Percentiles rank a stretch among this genome's conserved stretches.
phyloP scores from a whole-genome alignment of 2,329 filamentous ascomycete species.

The Sclerotinia borealis region DNA sequence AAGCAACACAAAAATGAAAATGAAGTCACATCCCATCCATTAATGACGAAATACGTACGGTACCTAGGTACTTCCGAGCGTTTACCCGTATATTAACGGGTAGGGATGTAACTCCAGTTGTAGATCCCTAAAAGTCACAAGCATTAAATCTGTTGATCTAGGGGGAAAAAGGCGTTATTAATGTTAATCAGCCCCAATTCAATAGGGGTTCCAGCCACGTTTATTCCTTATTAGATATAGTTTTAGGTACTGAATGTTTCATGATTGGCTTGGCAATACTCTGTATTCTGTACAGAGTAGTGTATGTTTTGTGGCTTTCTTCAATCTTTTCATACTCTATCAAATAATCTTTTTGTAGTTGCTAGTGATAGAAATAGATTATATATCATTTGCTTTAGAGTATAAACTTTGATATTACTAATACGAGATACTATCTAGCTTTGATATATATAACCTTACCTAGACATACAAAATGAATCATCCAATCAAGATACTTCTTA shows the following conservation, averaged over 20 bases:
- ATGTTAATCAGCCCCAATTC: not conserved
- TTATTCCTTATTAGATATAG: not conserved
- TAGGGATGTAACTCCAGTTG: not conserved
- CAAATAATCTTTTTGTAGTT: not conserved
- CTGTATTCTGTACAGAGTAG: too few relatives aligned
- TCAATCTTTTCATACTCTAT: not conserved
- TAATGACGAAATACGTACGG: not conserved
- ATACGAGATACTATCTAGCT: too few relatives aligned
- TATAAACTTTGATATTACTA: not conserved
- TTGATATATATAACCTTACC: too few relatives aligned
- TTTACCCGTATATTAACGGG: not conserved
- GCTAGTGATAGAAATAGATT: too few relatives aligned
- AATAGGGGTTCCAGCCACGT: slow-evolving; percentile 4
- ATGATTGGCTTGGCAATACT: not conserved
- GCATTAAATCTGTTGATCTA: not conserved
- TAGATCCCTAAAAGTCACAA: not conserved
- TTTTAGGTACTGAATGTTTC: not conserved
- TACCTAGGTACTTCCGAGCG: not conserved
- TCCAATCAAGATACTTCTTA: not conserved
- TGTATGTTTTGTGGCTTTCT: not conserved
- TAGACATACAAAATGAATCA: too few relatives aligned
- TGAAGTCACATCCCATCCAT: not conserved
- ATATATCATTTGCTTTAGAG: too few relatives aligned
- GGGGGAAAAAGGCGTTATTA: too few relatives aligned
- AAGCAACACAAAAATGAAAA: not conserved